These are phyloP conservation scores for Hyaloperonospora brassicae DNA, from an alignment of 352 stramenopile species.

Conservation along the genomic window DNA sequence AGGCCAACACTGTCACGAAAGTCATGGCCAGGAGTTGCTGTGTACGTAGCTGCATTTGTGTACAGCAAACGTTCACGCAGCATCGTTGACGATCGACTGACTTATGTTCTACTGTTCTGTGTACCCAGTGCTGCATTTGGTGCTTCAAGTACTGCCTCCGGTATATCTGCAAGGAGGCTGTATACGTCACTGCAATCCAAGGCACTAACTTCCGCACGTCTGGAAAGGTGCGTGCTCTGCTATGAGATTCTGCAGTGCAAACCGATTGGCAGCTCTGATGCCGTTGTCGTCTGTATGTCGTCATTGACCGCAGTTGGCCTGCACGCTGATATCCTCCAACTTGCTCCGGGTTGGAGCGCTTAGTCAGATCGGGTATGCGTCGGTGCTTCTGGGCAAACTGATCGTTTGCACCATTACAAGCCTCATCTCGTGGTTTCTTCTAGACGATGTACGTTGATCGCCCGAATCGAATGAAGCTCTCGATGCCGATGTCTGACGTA, in stretches of 20 bases:
- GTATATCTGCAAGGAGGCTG: slow-evolving; percentile 78
- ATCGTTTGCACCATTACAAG: slow-evolving; percentile 69
- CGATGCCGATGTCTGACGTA: background rate
- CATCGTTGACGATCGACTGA: slow-evolving; percentile 4
- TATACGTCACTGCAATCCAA: slow-evolving; percentile 76
- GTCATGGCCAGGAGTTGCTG: slow-evolving; percentile 57
- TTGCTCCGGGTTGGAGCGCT: slow-evolving; percentile 56
- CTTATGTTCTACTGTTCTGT: slow-evolving; percentile 1
- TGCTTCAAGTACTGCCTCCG: slow-evolving; percentile 80
- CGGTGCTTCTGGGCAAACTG: slow-evolving; percentile 60
- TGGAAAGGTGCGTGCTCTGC: slow-evolving; percentile 40
- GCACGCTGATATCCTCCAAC: slow-evolving; percentile 64
- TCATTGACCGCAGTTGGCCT: slow-evolving; percentile 34
- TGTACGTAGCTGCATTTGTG: slow-evolving; percentile 33
- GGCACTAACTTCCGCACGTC: slow-evolving; percentile 71
- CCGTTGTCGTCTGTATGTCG: slow-evolving; percentile 1
- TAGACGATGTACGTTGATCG: slow-evolving; percentile 41
- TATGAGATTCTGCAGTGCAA: background rate
- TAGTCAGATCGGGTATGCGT: slow-evolving; percentile 59
- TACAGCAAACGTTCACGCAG: background rate
- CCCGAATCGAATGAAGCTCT: background rate
- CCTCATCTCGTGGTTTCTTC: slow-evolving; percentile 62
- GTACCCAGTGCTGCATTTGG: slow-evolving; percentile 70
- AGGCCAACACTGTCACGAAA: slow-evolving; percentile 51
- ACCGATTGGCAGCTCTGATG: background rate